Evolutionary conservation across 163 green algal species (phyloP).

Genomic region (Chloromonas sp.): DNA sequence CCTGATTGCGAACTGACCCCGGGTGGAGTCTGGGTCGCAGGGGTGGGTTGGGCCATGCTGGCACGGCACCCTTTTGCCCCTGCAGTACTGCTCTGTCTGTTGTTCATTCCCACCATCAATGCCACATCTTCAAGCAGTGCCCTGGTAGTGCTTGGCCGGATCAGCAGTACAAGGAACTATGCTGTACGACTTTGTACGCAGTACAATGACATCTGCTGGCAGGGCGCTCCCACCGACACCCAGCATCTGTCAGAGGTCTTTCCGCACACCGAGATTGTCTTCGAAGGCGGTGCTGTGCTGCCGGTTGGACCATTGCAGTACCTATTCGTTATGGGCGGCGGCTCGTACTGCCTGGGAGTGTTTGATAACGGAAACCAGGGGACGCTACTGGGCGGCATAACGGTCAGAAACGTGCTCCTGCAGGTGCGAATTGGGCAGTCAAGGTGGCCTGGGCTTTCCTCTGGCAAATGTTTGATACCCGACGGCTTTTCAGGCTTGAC

Average conservation of each 20-base stretch:
- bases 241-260: not conserved
- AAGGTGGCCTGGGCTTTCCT: too few relatives aligned
- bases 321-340: conserved; percentile 64
- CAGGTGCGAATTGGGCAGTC: conserved; percentile 31
- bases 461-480: too few relatives aligned
- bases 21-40: too few relatives aligned
- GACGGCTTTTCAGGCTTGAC: too few relatives aligned
- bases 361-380: conserved; percentile 76
- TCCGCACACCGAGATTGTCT: not conserved
- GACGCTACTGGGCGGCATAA: conserved; percentile 78
- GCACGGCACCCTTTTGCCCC: too few relatives aligned
- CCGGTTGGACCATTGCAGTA: conserved; percentile 76
- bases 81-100: too few relatives aligned
- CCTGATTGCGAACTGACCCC: too few relatives aligned
- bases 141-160: too few relatives aligned
- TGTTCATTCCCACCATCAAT: too few relatives aligned
- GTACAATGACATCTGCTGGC: conserved; percentile 5
- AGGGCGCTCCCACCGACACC: not conserved
- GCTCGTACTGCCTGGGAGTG: conserved; percentile 77
- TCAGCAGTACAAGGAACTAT: too few relatives aligned
- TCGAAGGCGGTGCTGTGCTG: conserved; percentile 38
- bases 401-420: conserved; percentile 76
- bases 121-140: too few relatives aligned
- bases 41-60: too few relatives aligned
- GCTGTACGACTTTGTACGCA: not conserved